Base-by-base conservation (phyloP, 768 basidiomycete genomes). In the Arthromyces matolae region DNA sequence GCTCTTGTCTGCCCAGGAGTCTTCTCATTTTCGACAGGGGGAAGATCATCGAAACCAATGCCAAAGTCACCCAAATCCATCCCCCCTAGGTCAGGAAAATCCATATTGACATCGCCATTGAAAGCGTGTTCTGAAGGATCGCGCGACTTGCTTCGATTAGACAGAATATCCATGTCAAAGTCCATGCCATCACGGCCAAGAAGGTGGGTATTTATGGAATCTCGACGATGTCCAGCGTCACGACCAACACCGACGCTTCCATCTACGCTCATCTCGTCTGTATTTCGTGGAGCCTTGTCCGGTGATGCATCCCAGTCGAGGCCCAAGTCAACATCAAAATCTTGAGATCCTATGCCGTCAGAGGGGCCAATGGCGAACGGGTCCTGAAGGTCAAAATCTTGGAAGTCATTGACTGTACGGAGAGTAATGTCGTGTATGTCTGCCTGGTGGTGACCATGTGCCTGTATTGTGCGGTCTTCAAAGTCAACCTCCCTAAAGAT, bases 401-500 rank as follows among this genome's bases (percentile, higher is more conserved):
- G 70, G 52, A 86, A 80, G 60, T 89, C 85, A 49, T 89, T 84
- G 1, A 81, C 79, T 29, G 81, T 82, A 37, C 83, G 80, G 31
- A 95, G 86, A 1, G 92, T 95, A 58, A 95, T 93, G 55, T 95
- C 93, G 8, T 89, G 89, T 44, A 85, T 73, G 48, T 86, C 80
- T 10, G 90, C 92, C 55, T 91, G 85, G 54, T 91, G 88, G 45
- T 89, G 84, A 2, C 89, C 85, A 48, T 84, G 80, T 18, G 76
- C 73, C 51, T 76, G 79, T 42, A 80, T 71, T 19, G 80, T 80
- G 20, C 82, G 73, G 54, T 83, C 81, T 58, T 88, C 83, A 51
- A 88, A 86, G 60, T 89, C 85, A 47, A 86, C 73, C 48, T 89
- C 86, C 89, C 92, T 92, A 31, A n/a, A n/a, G 32, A 13, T 57